Percentiles rank a stretch among this genome's conserved stretches.
These are phyloP conservation scores for Xylariomycetidae sp. DNA, from an alignment of 2,329 filamentous ascomycete genomes.

Conservation along the genomic window DNA sequence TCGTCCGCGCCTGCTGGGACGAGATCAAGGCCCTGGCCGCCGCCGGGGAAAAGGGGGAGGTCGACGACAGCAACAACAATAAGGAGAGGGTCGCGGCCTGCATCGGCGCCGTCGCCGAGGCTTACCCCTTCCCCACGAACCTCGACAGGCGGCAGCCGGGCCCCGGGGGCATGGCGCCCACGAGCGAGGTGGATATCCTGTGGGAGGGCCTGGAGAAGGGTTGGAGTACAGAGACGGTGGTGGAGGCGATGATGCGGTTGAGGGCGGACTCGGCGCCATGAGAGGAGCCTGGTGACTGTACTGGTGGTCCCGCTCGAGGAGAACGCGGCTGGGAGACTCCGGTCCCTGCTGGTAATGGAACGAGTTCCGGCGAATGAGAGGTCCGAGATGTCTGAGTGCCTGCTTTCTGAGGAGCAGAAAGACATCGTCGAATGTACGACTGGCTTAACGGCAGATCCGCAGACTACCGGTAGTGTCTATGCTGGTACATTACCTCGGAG, in stretches of 20 bases:
- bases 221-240: constrained; percentile 9
- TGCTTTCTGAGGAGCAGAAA: too few relatives aligned
- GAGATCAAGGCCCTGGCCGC: constrained; percentile 19
- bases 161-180: constrained; percentile 48
- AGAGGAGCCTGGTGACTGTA: too few relatives aligned
- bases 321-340: too few relatives aligned
- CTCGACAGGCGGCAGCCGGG: constrained; percentile 46
- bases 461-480: too few relatives aligned
- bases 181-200: constrained; percentile 8
- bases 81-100: constrained; percentile 5
- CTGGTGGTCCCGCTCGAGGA: too few relatives aligned
- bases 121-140: constrained; percentile 55
- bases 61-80: neutral
- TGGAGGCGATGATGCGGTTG: constrained; percentile 5
- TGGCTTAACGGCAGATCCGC: too few relatives aligned
- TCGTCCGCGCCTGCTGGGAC: constrained; percentile 41
- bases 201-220: constrained; percentile 6
- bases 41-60: constrained; percentile 2
- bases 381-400: too few relatives aligned
- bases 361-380: too few relatives aligned
- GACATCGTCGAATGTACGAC: neutral
- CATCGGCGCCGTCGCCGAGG: constrained; percentile 42
- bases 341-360: too few relatives aligned
- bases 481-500: too few relatives aligned
- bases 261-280: constrained; percentile 3